phyloP scores from a whole-genome alignment of 192 early-diverging fungal species.

The Rhizophlyctis rosea region DNA sequence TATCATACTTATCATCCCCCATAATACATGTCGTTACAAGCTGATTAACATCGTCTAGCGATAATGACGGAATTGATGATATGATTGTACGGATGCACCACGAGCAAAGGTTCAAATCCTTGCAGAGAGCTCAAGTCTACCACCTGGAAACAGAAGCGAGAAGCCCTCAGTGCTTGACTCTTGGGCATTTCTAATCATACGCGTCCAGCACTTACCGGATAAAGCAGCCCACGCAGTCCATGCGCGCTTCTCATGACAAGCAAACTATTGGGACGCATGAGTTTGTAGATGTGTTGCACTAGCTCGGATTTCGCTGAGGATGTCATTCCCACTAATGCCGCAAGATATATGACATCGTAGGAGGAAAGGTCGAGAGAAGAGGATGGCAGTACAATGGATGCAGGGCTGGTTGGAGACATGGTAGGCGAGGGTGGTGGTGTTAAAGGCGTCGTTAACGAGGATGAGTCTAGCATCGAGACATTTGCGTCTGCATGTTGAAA shows the following conservation, averaged over 20 bases:
- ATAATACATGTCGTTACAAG: too few relatives aligned
- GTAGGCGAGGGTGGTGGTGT: too few relatives aligned
- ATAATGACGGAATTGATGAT: constrained; percentile 20
- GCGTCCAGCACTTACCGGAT: constrained; percentile 17
- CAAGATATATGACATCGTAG: constrained; percentile 16
- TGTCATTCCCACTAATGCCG: constrained; percentile 11
- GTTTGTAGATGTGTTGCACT: not conserved
- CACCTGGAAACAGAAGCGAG: not conserved
- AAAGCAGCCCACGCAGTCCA: constrained; percentile 5
- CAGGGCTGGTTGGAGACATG: too few relatives aligned
- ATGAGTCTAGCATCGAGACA: too few relatives aligned
- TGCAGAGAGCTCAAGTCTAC: constrained; percentile 8
- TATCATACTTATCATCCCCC: too few relatives aligned
- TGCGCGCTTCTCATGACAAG: constrained; percentile 14
- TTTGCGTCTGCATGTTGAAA: constrained; percentile 5
- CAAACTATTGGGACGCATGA: constrained; percentile 1
- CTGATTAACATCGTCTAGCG: not conserved
- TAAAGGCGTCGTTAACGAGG: too few relatives aligned
- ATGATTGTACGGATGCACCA: constrained; percentile 21
- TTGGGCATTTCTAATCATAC: too few relatives aligned
- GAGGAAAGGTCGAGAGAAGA: not conserved
- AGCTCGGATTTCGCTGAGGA: not conserved
- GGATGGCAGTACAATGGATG: too few relatives aligned
- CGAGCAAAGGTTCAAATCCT: constrained; percentile 10
- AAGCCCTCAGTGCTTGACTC: too few relatives aligned